Conservation (phyloP, 78 protist species). For the Protostelium mycophagum region DNA sequence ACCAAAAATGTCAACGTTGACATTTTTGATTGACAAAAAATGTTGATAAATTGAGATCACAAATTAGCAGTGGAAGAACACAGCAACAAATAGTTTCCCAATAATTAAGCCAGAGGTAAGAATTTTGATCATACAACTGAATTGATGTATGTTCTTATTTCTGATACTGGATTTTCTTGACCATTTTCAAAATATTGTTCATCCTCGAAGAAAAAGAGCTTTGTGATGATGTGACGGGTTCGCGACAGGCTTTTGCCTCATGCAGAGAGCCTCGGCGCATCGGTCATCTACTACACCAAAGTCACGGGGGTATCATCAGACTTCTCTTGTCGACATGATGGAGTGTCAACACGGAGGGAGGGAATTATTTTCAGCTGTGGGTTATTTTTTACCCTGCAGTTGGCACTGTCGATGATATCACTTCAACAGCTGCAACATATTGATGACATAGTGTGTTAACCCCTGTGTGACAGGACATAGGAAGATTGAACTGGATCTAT, state of each 20-base stretch:
- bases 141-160: too few relatives aligned
- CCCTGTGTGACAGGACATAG: too few relatives aligned
- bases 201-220: too few relatives aligned
- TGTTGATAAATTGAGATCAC: background rate
- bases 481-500: too few relatives aligned
- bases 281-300: background rate
- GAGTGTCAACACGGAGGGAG: background rate
- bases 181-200: too few relatives aligned
- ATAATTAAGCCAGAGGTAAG: slow-evolving; percentile 8
- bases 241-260: background rate
- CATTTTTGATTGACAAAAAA: too few relatives aligned
- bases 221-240: too few relatives aligned
- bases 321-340: too few relatives aligned
- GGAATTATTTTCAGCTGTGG: background rate
- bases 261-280: background rate
- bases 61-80: slow-evolving; percentile 2
- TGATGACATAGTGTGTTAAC: too few relatives aligned
- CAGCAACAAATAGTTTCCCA: background rate
- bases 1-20: too few relatives aligned
- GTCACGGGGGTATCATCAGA: background rate
- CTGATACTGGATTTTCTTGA: too few relatives aligned
- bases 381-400: background rate
- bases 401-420: background rate
- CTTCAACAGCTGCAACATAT: too few relatives aligned
- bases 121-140: background rate